These are phyloP conservation scores for Hypomyces rosellus DNA, from an alignment of 2,329 filamentous ascomycete genomes.

Conservation along the genomic window DNA sequence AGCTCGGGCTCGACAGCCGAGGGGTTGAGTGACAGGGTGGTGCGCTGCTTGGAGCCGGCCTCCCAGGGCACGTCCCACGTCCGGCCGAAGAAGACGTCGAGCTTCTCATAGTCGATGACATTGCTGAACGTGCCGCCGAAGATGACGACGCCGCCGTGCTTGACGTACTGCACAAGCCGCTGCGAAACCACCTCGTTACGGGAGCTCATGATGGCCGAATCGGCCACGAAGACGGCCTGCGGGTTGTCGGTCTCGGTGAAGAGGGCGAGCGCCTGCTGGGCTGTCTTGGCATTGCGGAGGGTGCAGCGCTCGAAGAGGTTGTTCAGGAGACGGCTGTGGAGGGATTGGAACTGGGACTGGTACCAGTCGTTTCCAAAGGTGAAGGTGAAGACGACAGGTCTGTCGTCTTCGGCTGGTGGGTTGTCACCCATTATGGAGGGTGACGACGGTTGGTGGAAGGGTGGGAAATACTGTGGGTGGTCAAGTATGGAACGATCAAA, in stretches of 20 bases:
- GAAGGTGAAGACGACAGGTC: slow-evolving; percentile 7
- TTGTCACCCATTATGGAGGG: too few relatives aligned
- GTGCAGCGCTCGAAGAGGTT: slow-evolving; percentile 8
- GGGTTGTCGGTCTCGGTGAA: slow-evolving; percentile 1
- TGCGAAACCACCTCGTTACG: slow-evolving; percentile 5
- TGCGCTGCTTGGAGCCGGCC: slow-evolving; percentile 16
- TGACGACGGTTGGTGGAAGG: too few relatives aligned
- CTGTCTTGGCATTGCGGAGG: slow-evolving; percentile 3
- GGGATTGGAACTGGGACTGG: slow-evolving; percentile 4
- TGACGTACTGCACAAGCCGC: slow-evolving; percentile 7
- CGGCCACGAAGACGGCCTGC: slow-evolving; percentile 5
- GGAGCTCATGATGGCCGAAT: slow-evolving; percentile 2
- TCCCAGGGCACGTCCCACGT: slow-evolving; percentile 18
- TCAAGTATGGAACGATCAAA: too few relatives aligned
- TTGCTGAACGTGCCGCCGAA: slow-evolving; percentile 5
- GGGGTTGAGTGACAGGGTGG: slow-evolving; percentile 17
- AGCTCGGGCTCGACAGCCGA: slow-evolving; percentile 10
- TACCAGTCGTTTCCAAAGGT: slow-evolving; percentile 1
- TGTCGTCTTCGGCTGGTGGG: background rate
- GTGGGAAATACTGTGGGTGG: background rate
- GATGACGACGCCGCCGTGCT: slow-evolving; percentile 4
- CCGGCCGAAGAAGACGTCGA: slow-evolving; percentile 1
- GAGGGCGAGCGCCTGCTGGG: slow-evolving; percentile 2
- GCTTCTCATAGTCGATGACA: background rate
- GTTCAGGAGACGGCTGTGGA: slow-evolving; percentile 7